phyloP scores from a whole-genome alignment of 352 stramenopile genomes.

The Elongisporangium prolatum region DNA sequence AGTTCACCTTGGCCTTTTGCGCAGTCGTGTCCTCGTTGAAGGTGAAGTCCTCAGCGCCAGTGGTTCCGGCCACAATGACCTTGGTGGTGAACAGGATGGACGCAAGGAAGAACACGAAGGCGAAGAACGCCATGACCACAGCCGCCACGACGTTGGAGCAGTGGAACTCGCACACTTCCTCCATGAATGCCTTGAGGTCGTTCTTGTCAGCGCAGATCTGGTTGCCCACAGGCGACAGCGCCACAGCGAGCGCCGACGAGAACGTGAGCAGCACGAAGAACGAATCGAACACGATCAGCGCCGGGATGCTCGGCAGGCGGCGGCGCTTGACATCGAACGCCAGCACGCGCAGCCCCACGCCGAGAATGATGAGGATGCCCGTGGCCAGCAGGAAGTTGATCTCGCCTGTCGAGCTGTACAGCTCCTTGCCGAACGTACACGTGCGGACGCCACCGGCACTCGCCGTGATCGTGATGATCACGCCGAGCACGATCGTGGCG shows the following conservation, averaged over 20 bases:
- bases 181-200: slow-evolving; percentile 38
- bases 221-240: slow-evolving; percentile 43
- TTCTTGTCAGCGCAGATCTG: slow-evolving; percentile 48
- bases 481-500: slow-evolving; percentile 32
- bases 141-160: slow-evolving; percentile 53
- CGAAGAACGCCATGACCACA: slow-evolving; percentile 47
- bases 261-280: slow-evolving; percentile 61
- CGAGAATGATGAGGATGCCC: slow-evolving; percentile 28
- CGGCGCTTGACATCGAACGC: slow-evolving; percentile 56
- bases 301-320: slow-evolving; percentile 29
- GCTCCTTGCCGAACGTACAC: slow-evolving; percentile 41
- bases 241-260: slow-evolving; percentile 40
- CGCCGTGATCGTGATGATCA: slow-evolving; percentile 34
- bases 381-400: slow-evolving; percentile 55
- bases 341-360: slow-evolving; percentile 28
- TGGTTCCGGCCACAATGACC: slow-evolving; percentile 20
- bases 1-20: slow-evolving; percentile 26
- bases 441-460: slow-evolving; percentile 38
- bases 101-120: slow-evolving; percentile 47
- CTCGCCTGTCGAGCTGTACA: slow-evolving; percentile 47
- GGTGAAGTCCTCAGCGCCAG: slow-evolving; percentile 36
- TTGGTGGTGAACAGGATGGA: slow-evolving; percentile 49
- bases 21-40: slow-evolving; percentile 33
- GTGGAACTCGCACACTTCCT: slow-evolving; percentile 64
- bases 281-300: slow-evolving; percentile 39